These are phyloP conservation scores for Evansstolkia leycettana DNA, from an alignment of 495 filamentous ascomycete genomes.

Conservation along the genomic window DNA sequence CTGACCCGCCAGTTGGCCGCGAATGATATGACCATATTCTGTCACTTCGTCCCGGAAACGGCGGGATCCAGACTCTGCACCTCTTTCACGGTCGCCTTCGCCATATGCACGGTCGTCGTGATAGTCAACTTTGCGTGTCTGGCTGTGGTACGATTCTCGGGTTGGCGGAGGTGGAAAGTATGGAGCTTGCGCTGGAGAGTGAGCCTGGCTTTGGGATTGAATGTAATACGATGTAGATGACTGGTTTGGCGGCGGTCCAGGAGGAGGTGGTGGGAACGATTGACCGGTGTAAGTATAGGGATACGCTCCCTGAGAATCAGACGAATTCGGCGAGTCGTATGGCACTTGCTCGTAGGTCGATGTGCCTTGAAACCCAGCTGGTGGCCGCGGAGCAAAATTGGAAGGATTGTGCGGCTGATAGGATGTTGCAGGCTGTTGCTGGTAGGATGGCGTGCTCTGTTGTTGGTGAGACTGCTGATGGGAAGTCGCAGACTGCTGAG, in stretches of 20 bases:
- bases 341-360: background rate
- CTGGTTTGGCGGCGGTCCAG: conserved; percentile 17
- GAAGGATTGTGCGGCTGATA: conserved; percentile 7
- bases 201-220: conserved; percentile 6
- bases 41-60: conserved; percentile 25
- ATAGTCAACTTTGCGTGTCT: conserved; percentile 28
- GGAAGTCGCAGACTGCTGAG: background rate
- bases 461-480: conserved; percentile 3
- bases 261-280: conserved; percentile 33
- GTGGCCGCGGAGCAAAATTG: conserved; percentile 2
- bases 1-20: conserved; percentile 33
- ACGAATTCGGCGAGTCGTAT: background rate
- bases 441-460: background rate
- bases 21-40: conserved; percentile 23
- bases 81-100: conserved; percentile 20
- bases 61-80: conserved; percentile 13
- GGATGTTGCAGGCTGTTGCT: conserved; percentile 3
- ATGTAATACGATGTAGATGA: conserved; percentile 4
- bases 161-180: conserved; percentile 34
- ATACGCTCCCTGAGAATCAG: conserved; percentile 1
- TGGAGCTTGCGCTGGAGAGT: conserved; percentile 18
- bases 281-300: conserved; percentile 25
- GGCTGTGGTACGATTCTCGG: conserved; percentile 19
- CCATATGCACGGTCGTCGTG: conserved; percentile 13
- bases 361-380: background rate